Conservation (phyloP, 495 filamentous ascomycete genomes). For the Aspergillus mulundensis region DNA sequence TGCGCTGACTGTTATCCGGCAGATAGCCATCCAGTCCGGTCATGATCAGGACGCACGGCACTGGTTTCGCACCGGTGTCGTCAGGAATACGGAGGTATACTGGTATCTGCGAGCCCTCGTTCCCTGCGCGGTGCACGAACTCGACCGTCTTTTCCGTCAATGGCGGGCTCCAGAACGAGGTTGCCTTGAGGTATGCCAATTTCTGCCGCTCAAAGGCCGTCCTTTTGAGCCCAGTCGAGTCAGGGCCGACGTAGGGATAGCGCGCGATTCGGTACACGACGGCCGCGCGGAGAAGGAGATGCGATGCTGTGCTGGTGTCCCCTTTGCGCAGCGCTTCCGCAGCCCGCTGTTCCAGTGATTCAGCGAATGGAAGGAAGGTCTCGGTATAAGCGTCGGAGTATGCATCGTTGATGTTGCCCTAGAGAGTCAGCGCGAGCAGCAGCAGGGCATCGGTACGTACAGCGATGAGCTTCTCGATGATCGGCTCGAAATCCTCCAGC, state of each 20-base stretch:
- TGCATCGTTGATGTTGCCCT: constrained; percentile 60
- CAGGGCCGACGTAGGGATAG: constrained; percentile 59
- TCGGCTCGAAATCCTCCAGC: constrained; percentile 67
- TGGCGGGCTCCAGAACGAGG: constrained; percentile 48
- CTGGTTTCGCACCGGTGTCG: constrained; percentile 37
- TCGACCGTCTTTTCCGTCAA: constrained; percentile 59
- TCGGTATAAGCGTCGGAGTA: constrained; percentile 60
- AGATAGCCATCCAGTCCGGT: constrained; percentile 77
- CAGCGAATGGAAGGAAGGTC: constrained; percentile 56
- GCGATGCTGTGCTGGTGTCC: constrained; percentile 48
- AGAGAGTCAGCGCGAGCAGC: not conserved
- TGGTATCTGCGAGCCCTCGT: constrained; percentile 57
- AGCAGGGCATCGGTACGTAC: constrained; percentile 28
- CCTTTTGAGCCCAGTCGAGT: constrained; percentile 46
- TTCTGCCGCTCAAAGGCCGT: constrained; percentile 67
- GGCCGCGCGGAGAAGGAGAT: constrained; percentile 65
- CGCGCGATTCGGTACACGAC: constrained; percentile 70
- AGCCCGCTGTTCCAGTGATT: constrained; percentile 47
- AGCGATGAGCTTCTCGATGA: constrained; percentile 60
- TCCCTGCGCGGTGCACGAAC: constrained; percentile 43
- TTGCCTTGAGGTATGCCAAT: constrained; percentile 56
- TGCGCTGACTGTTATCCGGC: constrained; percentile 70
- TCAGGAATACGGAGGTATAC: constrained; percentile 60
- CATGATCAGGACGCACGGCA: constrained; percentile 64
- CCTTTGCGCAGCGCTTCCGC: constrained; percentile 40